Evolutionary conservation across 2,329 filamentous ascomycete genomes (phyloP), one percentile per base, ranked within the genome.

Genomic region (Diaporthe sp.): DNA sequence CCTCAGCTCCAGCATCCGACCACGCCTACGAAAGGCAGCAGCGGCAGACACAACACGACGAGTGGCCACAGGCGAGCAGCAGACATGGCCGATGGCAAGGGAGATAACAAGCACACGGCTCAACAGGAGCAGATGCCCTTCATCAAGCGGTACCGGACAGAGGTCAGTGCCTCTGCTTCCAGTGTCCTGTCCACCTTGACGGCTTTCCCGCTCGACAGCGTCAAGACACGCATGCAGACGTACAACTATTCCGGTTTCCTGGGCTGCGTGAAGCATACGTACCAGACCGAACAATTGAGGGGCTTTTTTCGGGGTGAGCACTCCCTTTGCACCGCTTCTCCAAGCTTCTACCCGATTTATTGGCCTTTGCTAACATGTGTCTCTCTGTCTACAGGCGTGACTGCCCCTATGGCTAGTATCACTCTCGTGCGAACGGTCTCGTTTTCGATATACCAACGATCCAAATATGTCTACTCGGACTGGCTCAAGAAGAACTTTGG

Each of bases 221-320:
- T 96, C 83, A 97, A 97, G 88, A 96, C 94, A 74, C 94, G 95
- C 81, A 95, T 97, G 92, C 95, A 97, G 87, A 94, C 94, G 79
- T 96, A 97, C 85, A 92, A 93, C 78, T 96, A 94, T 85, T 88
- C 90, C 79, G 94, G 90, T 79, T 95, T 94, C 84, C 84, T 90
- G 81, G 92, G 95, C 83, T 96, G 94, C 82, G 91, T 95, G 71
- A 89, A 88, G 77, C 90, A 94, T 79, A 96, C 94, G 13, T 97
- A 97, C 84, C 89, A 88, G 76, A 92, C 88, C 8, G 95, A 97
- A 85, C 93, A 93, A 46, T 84, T 92, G 53, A 87, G 89, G 67
- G 94, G 95, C 37, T 97, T 97, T 87, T 97, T 96, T 85, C 90
- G 94, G 84, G 95, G 94, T 94, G 87, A 78, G 86, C 49, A 70